A percentile compares a stretch with the other conserved stretches of the same genome.
Conservation (phyloP, 495 filamentous ascomycete genomes). For the Filosporella fistucella region DNA sequence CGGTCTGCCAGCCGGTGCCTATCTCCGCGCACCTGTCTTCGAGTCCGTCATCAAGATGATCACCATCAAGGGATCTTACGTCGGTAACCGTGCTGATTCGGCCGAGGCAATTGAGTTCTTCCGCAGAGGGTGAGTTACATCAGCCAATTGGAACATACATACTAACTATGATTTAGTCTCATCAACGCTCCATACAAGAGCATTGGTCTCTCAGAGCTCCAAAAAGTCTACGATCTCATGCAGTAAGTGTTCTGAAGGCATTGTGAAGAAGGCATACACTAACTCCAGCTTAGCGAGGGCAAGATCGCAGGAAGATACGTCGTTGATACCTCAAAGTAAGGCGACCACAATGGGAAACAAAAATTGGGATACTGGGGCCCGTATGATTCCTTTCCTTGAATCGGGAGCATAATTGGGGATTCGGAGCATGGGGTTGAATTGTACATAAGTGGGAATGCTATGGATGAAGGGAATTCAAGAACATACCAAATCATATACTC, state of each 20-base stretch:
- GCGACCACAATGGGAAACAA: no score
- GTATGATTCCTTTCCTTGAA: no score
- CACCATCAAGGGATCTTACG: slow-evolving; percentile 87
- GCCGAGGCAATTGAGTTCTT: slow-evolving; percentile 88
- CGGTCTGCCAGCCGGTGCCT: slow-evolving; percentile 75
- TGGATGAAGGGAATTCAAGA: no score
- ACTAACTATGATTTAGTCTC: slow-evolving; percentile 56
- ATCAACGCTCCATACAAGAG: slow-evolving; percentile 86
- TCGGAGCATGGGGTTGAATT: no score
- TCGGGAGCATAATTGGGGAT: no score
- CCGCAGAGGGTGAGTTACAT: no score
- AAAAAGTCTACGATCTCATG: slow-evolving; percentile 70
- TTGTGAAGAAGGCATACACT: slow-evolving; percentile 7
- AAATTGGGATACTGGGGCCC: no score
- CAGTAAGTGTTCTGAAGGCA: neutral
- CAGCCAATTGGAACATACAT: no score
- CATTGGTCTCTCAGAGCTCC: slow-evolving; percentile 70
- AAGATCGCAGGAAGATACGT: slow-evolving; percentile 89
- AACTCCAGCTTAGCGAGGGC: slow-evolving; percentile 66
- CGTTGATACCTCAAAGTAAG: slow-evolving; percentile 57
- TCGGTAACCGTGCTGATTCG: slow-evolving; percentile 82
- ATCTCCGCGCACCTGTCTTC: slow-evolving; percentile 78
- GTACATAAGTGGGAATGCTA: no score
- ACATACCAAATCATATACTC: no score
- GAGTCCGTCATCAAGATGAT: slow-evolving; percentile 84